These are phyloP conservation scores for Aphanomyces stellatus DNA, from an alignment of 352 stramenopile genomes.

Conservation along the genomic window DNA sequence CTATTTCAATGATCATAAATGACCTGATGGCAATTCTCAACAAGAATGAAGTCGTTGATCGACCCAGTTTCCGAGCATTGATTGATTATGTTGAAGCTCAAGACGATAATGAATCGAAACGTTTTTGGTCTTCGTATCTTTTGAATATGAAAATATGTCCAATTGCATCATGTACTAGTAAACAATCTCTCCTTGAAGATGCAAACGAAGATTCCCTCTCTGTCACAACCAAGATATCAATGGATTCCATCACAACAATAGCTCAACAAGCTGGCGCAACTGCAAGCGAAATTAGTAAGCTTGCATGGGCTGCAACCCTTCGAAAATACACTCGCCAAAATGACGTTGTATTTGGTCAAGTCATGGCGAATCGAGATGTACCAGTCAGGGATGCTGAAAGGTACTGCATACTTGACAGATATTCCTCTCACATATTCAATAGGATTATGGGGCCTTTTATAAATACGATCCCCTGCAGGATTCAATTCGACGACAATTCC, in stretches of 20 bases:
- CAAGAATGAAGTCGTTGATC: background rate
- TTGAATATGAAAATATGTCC: background rate
- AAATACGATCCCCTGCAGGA: background rate
- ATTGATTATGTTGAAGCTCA: background rate
- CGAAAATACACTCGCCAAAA: background rate
- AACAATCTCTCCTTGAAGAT: background rate
- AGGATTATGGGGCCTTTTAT: background rate
- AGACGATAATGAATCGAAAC: background rate
- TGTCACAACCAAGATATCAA: background rate
- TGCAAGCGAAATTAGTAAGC: background rate
- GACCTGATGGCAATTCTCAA: background rate
- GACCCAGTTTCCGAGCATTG: background rate
- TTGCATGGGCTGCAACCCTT: background rate
- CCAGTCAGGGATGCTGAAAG: background rate
- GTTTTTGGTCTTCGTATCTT: background rate
- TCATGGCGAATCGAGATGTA: background rate
- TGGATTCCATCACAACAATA: background rate
- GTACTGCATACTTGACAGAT: background rate
- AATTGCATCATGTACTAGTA: background rate
- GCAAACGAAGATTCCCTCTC: background rate
- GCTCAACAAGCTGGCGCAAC: background rate
- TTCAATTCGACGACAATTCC: background rate
- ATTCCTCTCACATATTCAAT: background rate
- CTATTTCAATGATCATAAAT: background rate
- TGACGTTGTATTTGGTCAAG: background rate